phyloP scores from a whole-genome alignment of 371 early-diverging fungal species.

The Blakeslea trispora region DNA sequence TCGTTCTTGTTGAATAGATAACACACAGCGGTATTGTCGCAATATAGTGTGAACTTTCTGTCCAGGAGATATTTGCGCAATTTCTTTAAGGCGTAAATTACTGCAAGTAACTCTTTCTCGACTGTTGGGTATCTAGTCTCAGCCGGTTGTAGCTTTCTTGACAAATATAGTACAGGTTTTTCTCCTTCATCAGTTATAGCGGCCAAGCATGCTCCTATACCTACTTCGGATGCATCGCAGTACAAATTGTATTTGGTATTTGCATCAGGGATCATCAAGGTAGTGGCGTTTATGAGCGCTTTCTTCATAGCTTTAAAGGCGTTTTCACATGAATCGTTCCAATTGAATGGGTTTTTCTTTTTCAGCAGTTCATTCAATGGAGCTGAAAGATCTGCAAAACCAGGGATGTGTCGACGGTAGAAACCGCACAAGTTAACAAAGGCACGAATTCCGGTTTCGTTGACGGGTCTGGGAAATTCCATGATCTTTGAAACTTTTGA shows the following conservation, averaged over 20 bases:
- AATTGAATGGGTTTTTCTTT: too few species aligned
- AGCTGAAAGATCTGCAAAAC: too few species aligned
- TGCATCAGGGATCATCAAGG: background rate
- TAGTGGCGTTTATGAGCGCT: background rate
- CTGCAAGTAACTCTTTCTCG: constrained; percentile 8
- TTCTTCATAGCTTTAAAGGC: background rate
- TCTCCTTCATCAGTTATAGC: background rate
- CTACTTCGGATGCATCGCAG: constrained; percentile 2
- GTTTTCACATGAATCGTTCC: background rate
- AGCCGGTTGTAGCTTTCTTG: background rate
- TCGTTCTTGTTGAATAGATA: constrained; percentile 3
- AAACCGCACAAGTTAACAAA: too few species aligned
- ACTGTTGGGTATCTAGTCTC: background rate
- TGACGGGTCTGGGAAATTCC: background rate
- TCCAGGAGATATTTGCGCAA: constrained; percentile 4
- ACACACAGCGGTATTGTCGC: too few species aligned
- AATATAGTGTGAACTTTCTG: background rate
- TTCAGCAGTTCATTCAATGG: too few species aligned
- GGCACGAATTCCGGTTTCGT: too few species aligned
- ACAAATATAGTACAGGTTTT: background rate
- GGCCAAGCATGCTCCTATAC: background rate
- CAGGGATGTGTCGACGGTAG: too few species aligned
- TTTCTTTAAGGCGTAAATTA: background rate
- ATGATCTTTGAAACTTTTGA: background rate
- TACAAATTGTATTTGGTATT: background rate